These are phyloP conservation scores for Malus hybrid DNA, from an alignment of 331 rosid species.

Conservation along the genomic window DNA sequence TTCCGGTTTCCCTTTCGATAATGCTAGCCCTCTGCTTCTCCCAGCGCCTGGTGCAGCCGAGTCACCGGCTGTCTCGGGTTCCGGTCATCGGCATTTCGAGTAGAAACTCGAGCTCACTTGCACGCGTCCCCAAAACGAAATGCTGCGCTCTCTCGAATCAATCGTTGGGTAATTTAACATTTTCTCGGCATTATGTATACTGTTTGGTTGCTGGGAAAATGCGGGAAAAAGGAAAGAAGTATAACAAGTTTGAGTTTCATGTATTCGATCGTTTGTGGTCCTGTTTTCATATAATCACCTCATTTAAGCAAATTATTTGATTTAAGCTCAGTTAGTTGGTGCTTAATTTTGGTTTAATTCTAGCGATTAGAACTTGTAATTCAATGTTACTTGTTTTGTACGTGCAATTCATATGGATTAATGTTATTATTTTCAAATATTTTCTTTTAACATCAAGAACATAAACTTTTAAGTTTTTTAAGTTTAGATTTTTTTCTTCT, in stretches of 20 bases:
- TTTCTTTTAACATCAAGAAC: background rate
- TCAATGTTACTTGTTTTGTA: background rate
- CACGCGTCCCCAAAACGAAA: constrained; percentile 9
- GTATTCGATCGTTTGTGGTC: background rate
- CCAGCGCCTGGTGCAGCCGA: constrained; percentile 8
- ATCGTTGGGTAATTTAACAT: constrained; percentile 13
- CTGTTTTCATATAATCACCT: background rate
- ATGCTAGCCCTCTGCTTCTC: constrained; percentile 12
- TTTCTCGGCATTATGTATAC: background rate
- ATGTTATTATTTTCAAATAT: too few relatives aligned
- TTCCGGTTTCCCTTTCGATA: background rate
- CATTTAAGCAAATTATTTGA: background rate
- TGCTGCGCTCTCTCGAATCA: constrained; percentile 20
- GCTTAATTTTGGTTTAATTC: background rate
- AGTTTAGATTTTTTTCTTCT: background rate
- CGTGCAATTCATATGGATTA: too few relatives aligned
- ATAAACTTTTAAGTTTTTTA: background rate
- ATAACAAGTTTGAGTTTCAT: background rate
- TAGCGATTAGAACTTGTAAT: background rate
- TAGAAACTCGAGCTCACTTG: constrained; percentile 3
- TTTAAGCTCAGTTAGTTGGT: background rate
- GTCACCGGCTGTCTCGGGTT: constrained; percentile 11
- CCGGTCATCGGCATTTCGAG: constrained; percentile 11
- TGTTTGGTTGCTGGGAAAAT: background rate
- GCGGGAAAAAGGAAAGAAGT: background rate